These are phyloP conservation scores for Melaleuca alternifolia DNA, from an alignment of 345 rosid genomes.

Conservation along the genomic window DNA sequence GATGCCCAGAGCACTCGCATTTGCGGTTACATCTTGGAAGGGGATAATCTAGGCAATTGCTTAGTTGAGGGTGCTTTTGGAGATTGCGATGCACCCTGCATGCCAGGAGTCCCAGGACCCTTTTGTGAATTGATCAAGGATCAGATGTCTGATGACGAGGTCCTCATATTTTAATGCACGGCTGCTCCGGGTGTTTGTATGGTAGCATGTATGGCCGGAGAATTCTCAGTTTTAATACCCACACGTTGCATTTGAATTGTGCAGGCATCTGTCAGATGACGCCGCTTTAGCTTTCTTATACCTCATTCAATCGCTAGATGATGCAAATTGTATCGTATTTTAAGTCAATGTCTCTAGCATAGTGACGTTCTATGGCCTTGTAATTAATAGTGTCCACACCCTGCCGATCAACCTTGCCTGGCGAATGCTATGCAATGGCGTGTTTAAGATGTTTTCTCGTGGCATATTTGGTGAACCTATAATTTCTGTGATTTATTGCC, in stretches of 20 bases:
- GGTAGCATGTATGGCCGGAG: neutral
- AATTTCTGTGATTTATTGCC: neutral
- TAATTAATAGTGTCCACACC: neutral
- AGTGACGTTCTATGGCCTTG: neutral
- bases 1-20: neutral
- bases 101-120: neutral
- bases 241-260: neutral
- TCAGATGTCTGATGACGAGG: neutral
- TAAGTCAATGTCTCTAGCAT: neutral
- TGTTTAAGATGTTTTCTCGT: neutral
- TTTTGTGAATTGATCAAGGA: neutral
- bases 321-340: neutral
- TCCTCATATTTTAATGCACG: neutral
- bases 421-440: neutral
- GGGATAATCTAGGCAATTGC: neutral
- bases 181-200: neutral
- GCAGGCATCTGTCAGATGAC: neutral
- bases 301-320: neutral
- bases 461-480: neutral
- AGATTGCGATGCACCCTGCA: neutral
- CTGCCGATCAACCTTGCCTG: neutral
- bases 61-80: neutral
- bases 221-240: neutral
- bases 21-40: neutral
- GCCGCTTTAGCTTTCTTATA: neutral